Base-by-base conservation (phyloP, 306 rosid species). In the Cicer chorassanicum region DNA sequence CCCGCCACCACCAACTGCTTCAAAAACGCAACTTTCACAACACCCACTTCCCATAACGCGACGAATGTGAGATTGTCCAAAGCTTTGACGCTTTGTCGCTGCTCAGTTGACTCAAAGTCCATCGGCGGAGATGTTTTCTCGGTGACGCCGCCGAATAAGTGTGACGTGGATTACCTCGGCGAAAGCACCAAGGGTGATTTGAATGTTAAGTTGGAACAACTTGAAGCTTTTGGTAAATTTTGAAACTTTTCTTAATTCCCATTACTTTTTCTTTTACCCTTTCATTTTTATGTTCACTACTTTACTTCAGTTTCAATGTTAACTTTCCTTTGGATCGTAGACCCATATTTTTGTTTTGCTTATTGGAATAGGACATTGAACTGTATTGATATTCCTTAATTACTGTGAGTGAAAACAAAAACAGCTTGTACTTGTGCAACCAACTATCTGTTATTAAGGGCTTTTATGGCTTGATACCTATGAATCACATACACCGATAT, bases 141-240 rank as follows among this genome's bases (percentile, higher is more conserved):
- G 0, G 86, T 92, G 8, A 90, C 96, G 0, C 86, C 92, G 12
- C 82, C 97, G 0, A 75, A 78, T 41, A 84, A 83, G 81, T 80
- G 68, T 60, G 99, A 89, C 8, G 91, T 94, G 73, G 99, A 94
- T 78, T 94, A 94, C 76, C 88, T 94, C 2, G 99, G 99, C 9
- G 79, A 94, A 77, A 94, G 96, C 81, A 94, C 99, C 60, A 92
- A 88, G 81, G 99, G 99, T 43, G 99, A 94, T 81, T 90, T 93
- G 87, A 91, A 93, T 69, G 82, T 93, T 67, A 89, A 92, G 81
- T 61, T 81, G 38, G 96, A 90, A 61, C 94, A 74, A 78, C 89
- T 94, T 36, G 86, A 86, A 11, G 82, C 94, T 72, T 90, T 89
- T 67, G 97, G 96, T 93, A 85, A 79, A 49, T 15, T 48, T 65